Percentiles rank a stretch among this genome's conserved stretches.
phyloP scores from a whole-genome alignment of 352 stramenopile species.

The Pythium utonaiense region DNA sequence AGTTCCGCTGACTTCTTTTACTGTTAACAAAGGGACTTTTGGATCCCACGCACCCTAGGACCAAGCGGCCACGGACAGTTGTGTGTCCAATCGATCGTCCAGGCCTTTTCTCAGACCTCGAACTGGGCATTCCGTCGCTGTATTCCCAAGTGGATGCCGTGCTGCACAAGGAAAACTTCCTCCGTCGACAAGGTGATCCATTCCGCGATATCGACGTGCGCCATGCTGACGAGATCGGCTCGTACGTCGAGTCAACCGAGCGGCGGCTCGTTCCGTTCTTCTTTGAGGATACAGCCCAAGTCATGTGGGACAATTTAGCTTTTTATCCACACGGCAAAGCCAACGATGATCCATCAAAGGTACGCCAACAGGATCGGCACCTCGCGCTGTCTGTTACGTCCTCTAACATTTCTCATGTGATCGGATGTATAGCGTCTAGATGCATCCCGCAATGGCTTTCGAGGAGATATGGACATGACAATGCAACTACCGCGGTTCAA shows the following conservation, averaged over 20 bases:
- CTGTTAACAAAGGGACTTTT: too few species aligned
- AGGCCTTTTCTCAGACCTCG: background rate
- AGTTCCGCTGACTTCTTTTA: too few species aligned
- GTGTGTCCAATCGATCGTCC: background rate
- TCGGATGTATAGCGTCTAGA: background rate
- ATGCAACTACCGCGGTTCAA: conserved; percentile 13
- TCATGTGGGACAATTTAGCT: conserved; percentile 15
- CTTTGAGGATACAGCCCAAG: background rate
- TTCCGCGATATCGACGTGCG: conserved; percentile 12
- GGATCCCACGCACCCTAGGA: background rate
- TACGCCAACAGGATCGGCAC: background rate
- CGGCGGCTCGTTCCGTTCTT: conserved; percentile 14
- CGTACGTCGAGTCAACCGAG: conserved; percentile 13
- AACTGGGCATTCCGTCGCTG: conserved; percentile 9
- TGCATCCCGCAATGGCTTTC: background rate
- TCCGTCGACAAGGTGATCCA: background rate
- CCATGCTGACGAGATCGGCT: conserved; percentile 1
- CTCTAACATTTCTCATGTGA: background rate
- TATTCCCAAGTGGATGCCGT: conserved; percentile 15
- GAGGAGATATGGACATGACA: conserved; percentile 3
- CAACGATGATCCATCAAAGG: background rate
- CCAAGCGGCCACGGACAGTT: conserved; percentile 1
- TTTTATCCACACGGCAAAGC: background rate
- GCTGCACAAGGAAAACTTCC: conserved; percentile 13
- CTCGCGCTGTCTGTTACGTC: background rate